Conservation (phyloP, 2,329 filamentous ascomycete species). For the Ophiostoma ulmi region DNA sequence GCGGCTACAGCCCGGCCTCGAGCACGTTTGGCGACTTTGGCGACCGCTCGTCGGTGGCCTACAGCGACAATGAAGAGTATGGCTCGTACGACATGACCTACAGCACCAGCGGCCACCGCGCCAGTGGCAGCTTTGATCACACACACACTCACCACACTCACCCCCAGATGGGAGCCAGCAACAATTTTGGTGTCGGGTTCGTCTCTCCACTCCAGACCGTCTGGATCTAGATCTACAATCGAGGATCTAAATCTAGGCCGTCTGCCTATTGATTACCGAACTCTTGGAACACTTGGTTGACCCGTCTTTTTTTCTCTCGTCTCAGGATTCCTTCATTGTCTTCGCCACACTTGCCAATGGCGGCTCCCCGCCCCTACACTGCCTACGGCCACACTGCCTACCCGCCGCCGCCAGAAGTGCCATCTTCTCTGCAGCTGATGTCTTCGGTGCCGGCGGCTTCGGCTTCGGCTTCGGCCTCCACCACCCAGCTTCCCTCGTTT, state of each 20-base stretch:
- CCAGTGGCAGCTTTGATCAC: conserved; percentile 36
- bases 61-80: conserved; percentile 59
- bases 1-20: conserved; percentile 54
- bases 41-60: conserved; percentile 48
- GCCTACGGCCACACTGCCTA: conserved; percentile 31
- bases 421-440: conserved; percentile 34
- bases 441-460: conserved; percentile 27
- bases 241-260: conserved; percentile 32
- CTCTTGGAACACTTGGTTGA: conserved; percentile 24
- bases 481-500: conserved; percentile 39
- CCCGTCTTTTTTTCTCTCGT: conserved; percentile 39
- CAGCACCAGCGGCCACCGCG: conserved; percentile 32
- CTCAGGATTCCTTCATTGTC: conserved; percentile 28
- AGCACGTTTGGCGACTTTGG: conserved; percentile 48
- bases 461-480: conserved; percentile 29
- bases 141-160: conserved; percentile 37
- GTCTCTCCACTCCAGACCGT: conserved; percentile 58
- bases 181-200: conserved; percentile 53
- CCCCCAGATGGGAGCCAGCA: conserved; percentile 42
- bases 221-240: conserved; percentile 38
- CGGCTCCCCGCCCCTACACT: conserved; percentile 20
- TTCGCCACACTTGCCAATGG: conserved; percentile 23
- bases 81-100: conserved; percentile 46
- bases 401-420: conserved; percentile 42
- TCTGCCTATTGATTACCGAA: conserved; percentile 30